Evolutionary conservation across 2,329 filamentous ascomycete genomes (phyloP), one percentile per base, ranked within the genome.

Genomic region (Cladosporium cucumerinum): DNA sequence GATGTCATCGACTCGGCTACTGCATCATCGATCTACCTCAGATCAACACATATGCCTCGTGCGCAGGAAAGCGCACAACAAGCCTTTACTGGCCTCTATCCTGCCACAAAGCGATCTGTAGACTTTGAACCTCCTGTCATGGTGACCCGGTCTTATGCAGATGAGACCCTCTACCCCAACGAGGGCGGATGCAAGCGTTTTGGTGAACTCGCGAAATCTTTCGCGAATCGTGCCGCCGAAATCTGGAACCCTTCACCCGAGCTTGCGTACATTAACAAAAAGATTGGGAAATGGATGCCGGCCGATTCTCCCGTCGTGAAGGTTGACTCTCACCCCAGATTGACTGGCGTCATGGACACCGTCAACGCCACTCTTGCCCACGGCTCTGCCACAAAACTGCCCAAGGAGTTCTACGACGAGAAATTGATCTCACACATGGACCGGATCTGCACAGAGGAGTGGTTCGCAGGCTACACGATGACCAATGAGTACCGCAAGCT

Each of bases 341-440:
- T 98, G 14, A 93, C 88, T 6, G 95, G 95, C 61, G 89, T 99
- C 72, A 92, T 96, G 90, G 95, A 99, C 78, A 95, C 92, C 0
- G 85, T 98, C 73, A 98, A 97, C 75, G 87, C 92, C 7, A 96
- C 92, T 0, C 82, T 90, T 14, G 94, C 93, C 2, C 95, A 98
- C 75, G 92, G 91, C 0, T 86, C 90, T 0, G 85, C 85, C 12
- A 97, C 93, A 0, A 87, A 84, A 54, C 84, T 98, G 2, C 95
- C 95, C 0, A 82, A 84, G 11, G 90, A 93, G 68, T 98, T 99
- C 77, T 98, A 98, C 78, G 92, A 97, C 73, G 75, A 83, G 21
- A 89, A 88, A 73, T 87, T 85, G 4, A 84, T 87, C 58, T 82
- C 83, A 3, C 89, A 93, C 66, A 86, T 95, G 65, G 87, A 90